A percentile compares a stretch with the other conserved stretches of the same genome.
Evolutionary conservation across 83 land plant species (phyloP).

Genomic region (Picea abies): DNA sequence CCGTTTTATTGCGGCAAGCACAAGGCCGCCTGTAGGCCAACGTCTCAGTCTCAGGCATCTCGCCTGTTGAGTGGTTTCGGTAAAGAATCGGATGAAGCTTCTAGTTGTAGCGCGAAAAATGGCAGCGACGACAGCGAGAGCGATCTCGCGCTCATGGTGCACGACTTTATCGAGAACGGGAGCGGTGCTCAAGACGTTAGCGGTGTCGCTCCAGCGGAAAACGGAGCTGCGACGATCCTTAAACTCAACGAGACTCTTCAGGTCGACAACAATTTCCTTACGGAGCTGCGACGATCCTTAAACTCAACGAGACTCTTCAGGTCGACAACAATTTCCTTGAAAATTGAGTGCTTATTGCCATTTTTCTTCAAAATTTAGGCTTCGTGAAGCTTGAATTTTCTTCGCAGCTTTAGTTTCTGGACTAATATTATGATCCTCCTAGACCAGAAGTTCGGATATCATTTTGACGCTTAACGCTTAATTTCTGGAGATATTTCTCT

Average conservation of each 20-base stretch:
- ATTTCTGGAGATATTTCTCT: too few species aligned
- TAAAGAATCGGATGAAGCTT: background rate
- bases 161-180: constrained; percentile 17
- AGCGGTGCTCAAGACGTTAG: background rate
- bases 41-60: constrained; percentile 16
- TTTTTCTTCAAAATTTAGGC: too few species aligned
- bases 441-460: too few species aligned
- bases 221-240: background rate
- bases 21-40: background rate
- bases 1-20: constrained; percentile 4
- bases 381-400: background rate
- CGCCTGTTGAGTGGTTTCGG: constrained; percentile 5
- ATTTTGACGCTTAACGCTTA: too few species aligned
- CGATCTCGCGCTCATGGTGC: constrained; percentile 19
- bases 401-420: too few species aligned
- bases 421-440: too few species aligned
- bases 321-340: background rate
- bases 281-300: background rate
- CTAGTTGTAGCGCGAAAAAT: background rate
- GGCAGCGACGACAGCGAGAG: constrained; percentile 10
- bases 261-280: background rate
- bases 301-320: constrained; percentile 15
- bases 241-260: constrained; percentile 12
- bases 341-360: too few species aligned
- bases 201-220: background rate